These are phyloP conservation scores for Candida coquimbonensis DNA, from an alignment of 805 yeast species.

Conservation along the genomic window DNA sequence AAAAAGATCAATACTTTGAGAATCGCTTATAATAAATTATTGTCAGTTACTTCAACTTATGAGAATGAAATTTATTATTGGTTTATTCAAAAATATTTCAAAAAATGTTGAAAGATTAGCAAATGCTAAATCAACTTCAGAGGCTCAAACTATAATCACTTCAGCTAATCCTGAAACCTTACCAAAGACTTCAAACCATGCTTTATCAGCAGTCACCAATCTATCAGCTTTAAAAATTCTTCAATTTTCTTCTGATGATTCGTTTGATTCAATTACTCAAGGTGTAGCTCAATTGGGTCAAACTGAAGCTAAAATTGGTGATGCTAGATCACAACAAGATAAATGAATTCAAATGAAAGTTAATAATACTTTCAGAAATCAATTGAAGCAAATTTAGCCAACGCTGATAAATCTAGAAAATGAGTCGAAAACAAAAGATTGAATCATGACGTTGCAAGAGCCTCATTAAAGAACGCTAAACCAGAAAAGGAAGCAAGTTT, in stretches of 20 bases:
- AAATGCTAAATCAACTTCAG: constrained; percentile 69
- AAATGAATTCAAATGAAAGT: constrained; percentile 61
- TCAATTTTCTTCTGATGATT: constrained; percentile 28
- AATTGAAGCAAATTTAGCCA: constrained; percentile 53
- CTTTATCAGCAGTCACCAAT: constrained; percentile 69
- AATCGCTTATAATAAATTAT: constrained; percentile 52
- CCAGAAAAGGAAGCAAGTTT: constrained; percentile 69
- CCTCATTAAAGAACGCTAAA: constrained; percentile 38
- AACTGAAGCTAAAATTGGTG: constrained; percentile 69
- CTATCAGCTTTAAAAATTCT: constrained; percentile 28
- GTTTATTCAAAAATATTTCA: constrained; percentile 48
- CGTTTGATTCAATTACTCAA: constrained; percentile 47
- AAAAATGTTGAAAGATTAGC: constrained; percentile 58
- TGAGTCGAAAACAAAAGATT: constrained; percentile 73
- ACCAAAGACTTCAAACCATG: constrained; percentile 81
- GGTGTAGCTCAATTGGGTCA: constrained; percentile 62
- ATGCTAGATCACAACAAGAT: constrained; percentile 78
- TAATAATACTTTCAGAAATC: constrained; percentile 57
- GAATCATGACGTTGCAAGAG: too few relatives aligned
- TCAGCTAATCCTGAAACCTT: constrained; percentile 41
- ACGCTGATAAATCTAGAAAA: constrained; percentile 62
- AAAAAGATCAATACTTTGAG: constrained; percentile 66
- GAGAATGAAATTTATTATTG: constrained; percentile 72
- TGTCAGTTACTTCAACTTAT: constrained; percentile 47
- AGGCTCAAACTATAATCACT: constrained; percentile 69